Evolutionary conservation across 768 basidiomycete genomes (phyloP), one percentile per base, ranked within the genome.

Genomic region (Suillus weaverae): DNA sequence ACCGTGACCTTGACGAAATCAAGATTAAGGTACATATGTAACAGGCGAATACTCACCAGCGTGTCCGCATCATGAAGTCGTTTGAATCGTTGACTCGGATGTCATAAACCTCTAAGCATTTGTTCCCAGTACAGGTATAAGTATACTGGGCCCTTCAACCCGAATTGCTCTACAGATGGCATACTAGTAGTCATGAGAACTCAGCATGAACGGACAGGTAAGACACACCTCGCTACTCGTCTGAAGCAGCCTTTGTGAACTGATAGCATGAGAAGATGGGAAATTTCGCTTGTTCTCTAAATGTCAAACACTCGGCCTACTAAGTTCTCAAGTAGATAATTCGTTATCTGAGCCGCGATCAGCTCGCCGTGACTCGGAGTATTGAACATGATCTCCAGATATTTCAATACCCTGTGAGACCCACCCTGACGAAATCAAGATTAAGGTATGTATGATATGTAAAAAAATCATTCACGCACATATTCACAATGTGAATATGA

Each of bases 361-460:
- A 97, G 97, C 72, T 96, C 93, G 60, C 96, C 96, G n/a, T 88
- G 26, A 26, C 26, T 26, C 26, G 26, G 85, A 22, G 84, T 79
- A 70, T 99, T 97, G 80, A 99, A 99, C 93, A 99, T 98, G 77
- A 99, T 98, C 79, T 99, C 96, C 10, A 99, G 83, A 74, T 99
- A 99, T 84, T 99, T 26, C 26, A 26, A 26, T 99, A 30, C 97
- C 97, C 95, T 98, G 70, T 1, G 39, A 8, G 55, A 77, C 70
- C 70, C 14, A 26, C 26, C 26, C 1, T 26, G 26, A 62, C 53
- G 10, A 43, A 44, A 41, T 60, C 26, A 20, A 43, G 46, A 20
- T n/a, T n/a, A n/a, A 54, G n/a, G 3, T n/a, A 61, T n/a, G 26
- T 26, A 26, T 26, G 26, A 2, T 33, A 46, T 16, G 46, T 55